Evolutionary conservation across 2,329 filamentous ascomycete species (phyloP).

Genomic region (Colletotrichum costaricense): DNA sequence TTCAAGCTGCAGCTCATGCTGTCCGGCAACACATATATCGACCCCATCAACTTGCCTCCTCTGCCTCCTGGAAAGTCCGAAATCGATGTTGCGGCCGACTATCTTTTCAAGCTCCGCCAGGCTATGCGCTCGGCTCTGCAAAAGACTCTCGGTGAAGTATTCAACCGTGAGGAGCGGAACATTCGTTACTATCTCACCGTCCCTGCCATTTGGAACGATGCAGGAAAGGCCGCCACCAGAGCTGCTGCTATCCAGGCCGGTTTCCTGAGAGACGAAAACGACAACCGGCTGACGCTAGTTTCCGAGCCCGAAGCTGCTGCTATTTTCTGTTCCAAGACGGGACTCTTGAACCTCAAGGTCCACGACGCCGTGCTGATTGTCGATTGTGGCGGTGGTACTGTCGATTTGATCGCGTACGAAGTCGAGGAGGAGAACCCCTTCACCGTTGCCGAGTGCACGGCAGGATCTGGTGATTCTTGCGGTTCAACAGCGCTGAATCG

Average conservation of each 20-base stretch:
- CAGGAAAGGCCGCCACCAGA: slow-evolving; percentile 95
- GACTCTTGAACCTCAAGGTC: slow-evolving; percentile 95
- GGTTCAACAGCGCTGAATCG: slow-evolving; percentile 98
- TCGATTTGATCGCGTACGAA: slow-evolving; percentile 98
- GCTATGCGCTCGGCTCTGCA: slow-evolving; percentile 96
- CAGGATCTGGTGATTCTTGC: slow-evolving; percentile 96
- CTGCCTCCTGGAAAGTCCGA: slow-evolving; percentile 98
- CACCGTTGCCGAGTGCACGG: slow-evolving; percentile 96
- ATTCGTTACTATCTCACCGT: slow-evolving; percentile 98
- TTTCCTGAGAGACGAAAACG: slow-evolving; percentile 96
- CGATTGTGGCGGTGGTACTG: slow-evolving; percentile 97
- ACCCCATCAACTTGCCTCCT: slow-evolving; percentile 97
- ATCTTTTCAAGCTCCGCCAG: slow-evolving; percentile 97
- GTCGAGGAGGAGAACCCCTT: slow-evolving; percentile 98
- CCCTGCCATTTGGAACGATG: slow-evolving; percentile 99
- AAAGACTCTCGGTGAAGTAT: slow-evolving; percentile 97
- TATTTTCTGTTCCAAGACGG: slow-evolving; percentile 97
- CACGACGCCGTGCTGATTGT: slow-evolving; percentile 98
- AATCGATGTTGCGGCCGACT: slow-evolving; percentile 99
- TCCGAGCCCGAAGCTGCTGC: slow-evolving; percentile 97
- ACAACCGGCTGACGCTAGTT: slow-evolving; percentile 93
- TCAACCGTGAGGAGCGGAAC: slow-evolving; percentile 97
- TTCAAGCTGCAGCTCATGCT: slow-evolving; percentile 99
- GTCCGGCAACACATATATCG: slow-evolving; percentile 98
- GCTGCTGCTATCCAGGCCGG: slow-evolving; percentile 97